A percentile compares a stretch with the other conserved stretches of the same genome.
These are phyloP conservation scores for Aulographum hederae DNA, from an alignment of 2,329 filamentous ascomycete species.

Conservation along the genomic window DNA sequence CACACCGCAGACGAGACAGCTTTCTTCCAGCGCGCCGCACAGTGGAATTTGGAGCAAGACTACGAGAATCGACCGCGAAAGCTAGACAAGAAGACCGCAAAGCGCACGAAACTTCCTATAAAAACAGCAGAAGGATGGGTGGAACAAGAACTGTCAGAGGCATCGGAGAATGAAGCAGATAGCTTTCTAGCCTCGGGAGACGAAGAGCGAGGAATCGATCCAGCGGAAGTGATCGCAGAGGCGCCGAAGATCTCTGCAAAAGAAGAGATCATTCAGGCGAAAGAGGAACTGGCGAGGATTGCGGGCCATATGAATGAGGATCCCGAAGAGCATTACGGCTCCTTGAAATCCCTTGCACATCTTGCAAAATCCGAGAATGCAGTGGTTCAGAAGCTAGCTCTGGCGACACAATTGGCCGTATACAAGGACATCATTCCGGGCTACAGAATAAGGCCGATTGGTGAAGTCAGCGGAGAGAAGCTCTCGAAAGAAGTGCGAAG, in stretches of 20 bases:
- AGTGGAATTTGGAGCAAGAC: slow-evolving; percentile 78
- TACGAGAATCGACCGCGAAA: slow-evolving; percentile 72
- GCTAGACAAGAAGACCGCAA: slow-evolving; percentile 52
- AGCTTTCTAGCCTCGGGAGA: slow-evolving; percentile 44
- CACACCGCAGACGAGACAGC: too few relatives aligned
- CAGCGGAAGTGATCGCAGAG: slow-evolving; percentile 19
- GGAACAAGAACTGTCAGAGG: slow-evolving; percentile 35
- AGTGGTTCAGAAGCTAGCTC: slow-evolving; percentile 66
- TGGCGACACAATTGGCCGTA: slow-evolving; percentile 73
- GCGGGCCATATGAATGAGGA: slow-evolving; percentile 73
- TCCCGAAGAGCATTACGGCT: slow-evolving; percentile 72
- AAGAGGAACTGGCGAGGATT: slow-evolving; percentile 79
- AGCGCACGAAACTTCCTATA: slow-evolving; percentile 64
- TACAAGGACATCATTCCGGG: slow-evolving; percentile 96
- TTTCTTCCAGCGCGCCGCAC: not conserved
- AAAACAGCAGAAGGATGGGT: slow-evolving; percentile 66
- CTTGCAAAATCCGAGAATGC: slow-evolving; percentile 51
- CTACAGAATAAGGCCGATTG: slow-evolving; percentile 74
- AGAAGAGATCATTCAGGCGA: slow-evolving; percentile 68
- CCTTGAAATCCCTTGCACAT: slow-evolving; percentile 60
- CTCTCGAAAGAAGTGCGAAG: slow-evolving; percentile 82
- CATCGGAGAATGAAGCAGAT: slow-evolving; percentile 34
- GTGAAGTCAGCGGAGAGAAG: slow-evolving; percentile 59
- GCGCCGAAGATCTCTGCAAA: slow-evolving; percentile 51
- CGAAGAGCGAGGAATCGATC: slow-evolving; percentile 23